A percentile compares a stretch with the other conserved stretches of the same genome.
phyloP scores from a whole-genome alignment of 169 alveolate genomes.

The Miamiensis avidus region DNA sequence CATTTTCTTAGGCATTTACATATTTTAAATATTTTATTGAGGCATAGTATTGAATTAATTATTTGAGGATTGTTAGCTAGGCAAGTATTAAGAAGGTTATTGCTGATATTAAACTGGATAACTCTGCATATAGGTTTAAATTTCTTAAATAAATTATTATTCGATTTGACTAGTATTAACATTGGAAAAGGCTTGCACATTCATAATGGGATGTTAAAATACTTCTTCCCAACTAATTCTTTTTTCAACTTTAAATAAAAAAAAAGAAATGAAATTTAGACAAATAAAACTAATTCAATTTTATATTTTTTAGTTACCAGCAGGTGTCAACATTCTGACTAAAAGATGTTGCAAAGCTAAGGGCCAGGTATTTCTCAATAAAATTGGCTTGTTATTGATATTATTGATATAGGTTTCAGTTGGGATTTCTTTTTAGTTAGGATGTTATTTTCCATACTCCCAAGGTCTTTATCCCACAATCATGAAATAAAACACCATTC shows the following conservation, averaged over 20 bases:
- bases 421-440: no score
- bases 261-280: not conserved
- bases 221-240: not conserved
- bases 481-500: not conserved
- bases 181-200: not conserved
- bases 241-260: not conserved
- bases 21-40: no score
- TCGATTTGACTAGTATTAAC: not conserved
- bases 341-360: not conserved
- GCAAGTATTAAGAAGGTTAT: not conserved
- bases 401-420: not conserved
- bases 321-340: not conserved
- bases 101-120: not conserved
- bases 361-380: not conserved
- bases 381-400: not conserved
- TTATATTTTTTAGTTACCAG: not conserved
- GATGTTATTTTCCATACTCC: not conserved
- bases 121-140: no score
- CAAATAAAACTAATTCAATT: no score
- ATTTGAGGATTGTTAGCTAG: not conserved
- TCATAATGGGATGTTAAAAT: not conserved
- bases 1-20: not conserved
- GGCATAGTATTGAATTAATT: not conserved
- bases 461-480: not conserved
- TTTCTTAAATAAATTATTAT: no score